Conservation (phyloP, 352 stramenopile species). For the Pythium phragmitis region DNA sequence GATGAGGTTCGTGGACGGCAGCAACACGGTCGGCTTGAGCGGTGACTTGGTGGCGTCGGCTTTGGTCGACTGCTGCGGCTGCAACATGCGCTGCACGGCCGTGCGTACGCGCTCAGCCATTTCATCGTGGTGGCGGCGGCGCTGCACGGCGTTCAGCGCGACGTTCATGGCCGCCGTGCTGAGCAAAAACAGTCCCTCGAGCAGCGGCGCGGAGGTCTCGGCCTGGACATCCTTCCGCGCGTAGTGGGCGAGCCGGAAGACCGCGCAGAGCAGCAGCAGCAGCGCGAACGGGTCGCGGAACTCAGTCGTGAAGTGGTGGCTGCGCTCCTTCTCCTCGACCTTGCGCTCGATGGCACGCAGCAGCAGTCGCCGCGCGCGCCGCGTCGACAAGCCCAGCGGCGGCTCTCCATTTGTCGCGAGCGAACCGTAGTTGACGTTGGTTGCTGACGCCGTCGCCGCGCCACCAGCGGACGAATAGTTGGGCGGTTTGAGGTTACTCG, state of each 20-base stretch:
- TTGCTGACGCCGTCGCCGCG: not conserved
- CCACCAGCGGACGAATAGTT: conserved; percentile 18
- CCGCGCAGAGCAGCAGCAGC: conserved; percentile 62
- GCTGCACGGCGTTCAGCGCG: conserved; percentile 62
- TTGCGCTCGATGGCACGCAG: conserved; percentile 68
- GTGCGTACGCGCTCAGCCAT: conserved; percentile 76
- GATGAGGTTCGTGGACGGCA: conserved; percentile 78
- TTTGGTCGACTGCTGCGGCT: not conserved
- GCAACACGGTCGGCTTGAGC: conserved; percentile 46
- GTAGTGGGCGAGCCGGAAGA: conserved; percentile 61
- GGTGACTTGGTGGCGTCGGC: conserved; percentile 4
- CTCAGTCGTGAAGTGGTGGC: conserved; percentile 58
- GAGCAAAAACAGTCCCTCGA: conserved; percentile 62
- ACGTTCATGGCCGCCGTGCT: conserved; percentile 57
- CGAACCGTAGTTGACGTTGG: conserved; percentile 22
- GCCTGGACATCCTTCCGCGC: conserved; percentile 31
- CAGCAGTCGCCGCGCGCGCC: conserved; percentile 46
- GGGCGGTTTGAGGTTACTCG: conserved; percentile 21
- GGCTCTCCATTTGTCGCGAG: conserved; percentile 20
- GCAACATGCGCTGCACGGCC: conserved; percentile 60
- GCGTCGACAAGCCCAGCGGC: conserved; percentile 52
- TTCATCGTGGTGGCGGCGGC: conserved; percentile 69
- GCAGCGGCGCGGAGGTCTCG: conserved; percentile 32
- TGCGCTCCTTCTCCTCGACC: conserved; percentile 70
- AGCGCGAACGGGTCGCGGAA: conserved; percentile 73